Base-by-base conservation (phyloP, 73 alveolate species). In the Paramecium caudatum region DNA sequence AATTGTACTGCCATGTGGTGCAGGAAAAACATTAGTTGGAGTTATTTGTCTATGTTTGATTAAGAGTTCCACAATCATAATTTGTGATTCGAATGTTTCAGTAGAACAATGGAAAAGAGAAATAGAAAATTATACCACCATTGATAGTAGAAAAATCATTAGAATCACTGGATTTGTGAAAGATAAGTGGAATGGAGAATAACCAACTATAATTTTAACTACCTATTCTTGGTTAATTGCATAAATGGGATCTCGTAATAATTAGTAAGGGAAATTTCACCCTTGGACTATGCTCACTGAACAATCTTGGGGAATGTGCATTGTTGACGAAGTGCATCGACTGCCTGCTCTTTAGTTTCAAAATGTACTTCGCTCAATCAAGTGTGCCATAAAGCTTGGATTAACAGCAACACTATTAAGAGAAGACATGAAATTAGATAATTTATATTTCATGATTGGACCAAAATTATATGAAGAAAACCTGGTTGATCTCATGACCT, bases 1-100 rank as follows among this genome's bases (percentile, higher is more conserved):
- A 5, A 94, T 94, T 48, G 96, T 94, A n/a, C 82, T 94, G 23
- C 98, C 98, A 5, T 94, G 98, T 92, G 98, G 98, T 3, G 95
- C 98, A 61, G 98, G 98, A 2, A 94, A 94, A 85, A 94, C 98
- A 8, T 65, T 94, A 48, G 98, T 94, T 12, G 98, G 98, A 34
- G 94, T 94, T 0, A 65, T 94, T 45, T 83, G 96, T 48, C 83
- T 91, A n/a, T 86, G 91, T 46, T 82, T 93, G 15, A 94, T 94
- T 33, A 94, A 94, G 91, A 90, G 94, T 90, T 91, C 93, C 39
- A 92, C 98, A 0, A 90, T 94, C 13, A 94, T 94, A 10, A 85
- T 94, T 36, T 94, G 96, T 84, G 95, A 86, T 63, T 86, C 93
- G n/a, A 78, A 63, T 86, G 93, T 86, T 21, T 86, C 93, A n/a